phyloP scores from a whole-genome alignment of 345 rosid genomes.

The Linum trigynum region DNA sequence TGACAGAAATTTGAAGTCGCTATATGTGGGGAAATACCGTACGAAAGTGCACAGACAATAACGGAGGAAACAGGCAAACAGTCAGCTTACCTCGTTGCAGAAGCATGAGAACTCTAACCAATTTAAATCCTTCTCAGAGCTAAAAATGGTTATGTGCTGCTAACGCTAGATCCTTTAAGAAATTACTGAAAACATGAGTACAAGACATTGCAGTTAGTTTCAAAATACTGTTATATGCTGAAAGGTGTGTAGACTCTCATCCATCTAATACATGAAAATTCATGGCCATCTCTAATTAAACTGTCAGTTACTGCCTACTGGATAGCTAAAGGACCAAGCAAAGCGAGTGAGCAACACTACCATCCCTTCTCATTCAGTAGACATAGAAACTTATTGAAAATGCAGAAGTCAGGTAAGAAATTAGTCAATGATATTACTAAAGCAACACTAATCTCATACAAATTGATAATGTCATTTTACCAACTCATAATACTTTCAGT shows the following conservation, averaged over 20 bases:
- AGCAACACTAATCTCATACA: neutral
- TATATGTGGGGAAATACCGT: conserved; percentile 16
- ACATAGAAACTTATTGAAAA: neutral
- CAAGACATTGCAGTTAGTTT: neutral
- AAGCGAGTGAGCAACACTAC: too few relatives aligned
- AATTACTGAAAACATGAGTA: too few relatives aligned
- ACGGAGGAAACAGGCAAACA: neutral
- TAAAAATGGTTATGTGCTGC: neutral
- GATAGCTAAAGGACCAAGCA: too few relatives aligned
- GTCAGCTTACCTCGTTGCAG: neutral
- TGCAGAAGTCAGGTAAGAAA: neutral
- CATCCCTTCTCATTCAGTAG: neutral
- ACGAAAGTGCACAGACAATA: conserved; percentile 2
- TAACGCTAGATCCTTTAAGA: too few relatives aligned
- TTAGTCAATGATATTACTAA: neutral
- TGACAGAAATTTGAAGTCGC: conserved; percentile 53
- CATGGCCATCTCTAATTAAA: too few relatives aligned
- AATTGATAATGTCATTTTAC: neutral
- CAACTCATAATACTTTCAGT: neutral
- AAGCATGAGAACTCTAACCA: neutral
- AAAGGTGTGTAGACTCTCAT: neutral
- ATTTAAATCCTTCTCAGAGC: neutral
- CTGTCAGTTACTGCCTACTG: too few relatives aligned
- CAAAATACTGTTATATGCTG: neutral
- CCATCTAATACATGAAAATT: neutral